Percentiles rank a stretch among this genome's conserved stretches.
These are phyloP conservation scores for Backusella liffmaniae DNA, from an alignment of 192 early-diverging fungal genomes.

Conservation along the genomic window DNA sequence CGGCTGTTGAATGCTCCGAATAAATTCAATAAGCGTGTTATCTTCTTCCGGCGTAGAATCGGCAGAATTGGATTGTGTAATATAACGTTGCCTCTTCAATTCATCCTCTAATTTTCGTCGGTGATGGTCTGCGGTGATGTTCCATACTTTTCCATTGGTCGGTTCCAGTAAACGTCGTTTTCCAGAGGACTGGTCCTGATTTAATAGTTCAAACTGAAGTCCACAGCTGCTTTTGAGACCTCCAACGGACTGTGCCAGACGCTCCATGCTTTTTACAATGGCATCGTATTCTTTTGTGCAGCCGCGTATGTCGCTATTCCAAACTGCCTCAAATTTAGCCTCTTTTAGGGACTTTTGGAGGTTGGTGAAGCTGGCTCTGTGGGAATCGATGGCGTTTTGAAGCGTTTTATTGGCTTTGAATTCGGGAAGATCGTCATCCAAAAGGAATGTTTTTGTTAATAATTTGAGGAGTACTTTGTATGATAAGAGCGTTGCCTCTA, in stretches of 20 bases:
- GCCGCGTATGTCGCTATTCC: conserved; percentile 50
- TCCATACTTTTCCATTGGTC: conserved; percentile 9
- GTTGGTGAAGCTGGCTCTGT: conserved; percentile 57
- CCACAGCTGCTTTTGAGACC: conserved; percentile 71
- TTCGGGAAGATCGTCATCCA: conserved; percentile 54
- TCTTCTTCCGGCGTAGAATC: conserved; percentile 9
- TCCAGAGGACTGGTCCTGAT: conserved; percentile 33
- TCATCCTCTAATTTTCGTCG: conserved; percentile 31
- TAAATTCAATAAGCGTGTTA: conserved; percentile 46
- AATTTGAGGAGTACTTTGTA: conserved; percentile 60
- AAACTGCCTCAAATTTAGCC: conserved; percentile 52
- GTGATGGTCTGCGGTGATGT: conserved; percentile 27
- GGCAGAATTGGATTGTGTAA: background rate
- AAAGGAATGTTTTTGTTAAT: conserved; percentile 63
- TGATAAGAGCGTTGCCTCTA: conserved; percentile 53
- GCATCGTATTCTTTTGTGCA: conserved; percentile 41
- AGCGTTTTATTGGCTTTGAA: conserved; percentile 53
- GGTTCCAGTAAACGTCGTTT: conserved; percentile 7
- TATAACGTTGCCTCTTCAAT: conserved; percentile 17
- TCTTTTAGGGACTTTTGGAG: conserved; percentile 57
- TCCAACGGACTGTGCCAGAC: conserved; percentile 69
- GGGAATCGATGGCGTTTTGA: conserved; percentile 59
- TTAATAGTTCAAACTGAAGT: conserved; percentile 49
- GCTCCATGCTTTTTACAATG: conserved; percentile 61
- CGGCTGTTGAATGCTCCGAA: conserved; percentile 45